Evolutionary conservation across 2,329 filamentous ascomycete genomes (phyloP).

Genomic region (Ceratocystis ficicola): DNA sequence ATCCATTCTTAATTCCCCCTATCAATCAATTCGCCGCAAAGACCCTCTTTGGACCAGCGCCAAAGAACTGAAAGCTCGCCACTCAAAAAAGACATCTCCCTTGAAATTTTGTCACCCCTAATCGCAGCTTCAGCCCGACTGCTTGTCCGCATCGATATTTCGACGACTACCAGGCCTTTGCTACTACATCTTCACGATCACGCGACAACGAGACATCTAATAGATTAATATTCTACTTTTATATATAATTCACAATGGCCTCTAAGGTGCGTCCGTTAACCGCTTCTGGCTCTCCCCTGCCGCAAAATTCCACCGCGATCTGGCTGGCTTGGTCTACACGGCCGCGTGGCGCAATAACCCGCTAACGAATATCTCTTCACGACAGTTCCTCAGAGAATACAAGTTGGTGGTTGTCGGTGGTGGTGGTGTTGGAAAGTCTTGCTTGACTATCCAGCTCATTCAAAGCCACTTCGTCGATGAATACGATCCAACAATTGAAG

Average conservation of each 20-base stretch:
- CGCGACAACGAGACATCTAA: conserved; percentile 9
- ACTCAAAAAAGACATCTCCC: conserved; percentile 14
- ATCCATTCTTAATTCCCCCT: conserved; percentile 12
- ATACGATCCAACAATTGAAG: conserved; percentile 99
- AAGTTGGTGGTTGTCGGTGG: conserved; percentile 95
- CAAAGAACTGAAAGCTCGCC: conserved; percentile 4
- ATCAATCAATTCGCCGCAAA: conserved; percentile 13
- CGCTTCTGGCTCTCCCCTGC: background rate
- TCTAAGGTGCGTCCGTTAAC: conserved; percentile 32
- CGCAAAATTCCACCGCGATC: background rate
- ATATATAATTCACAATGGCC: conserved; percentile 29
- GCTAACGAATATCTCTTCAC: conserved; percentile 13
- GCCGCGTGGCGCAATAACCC: background rate
- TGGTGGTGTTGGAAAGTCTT: conserved; percentile 97
- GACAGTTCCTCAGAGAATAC: conserved; percentile 76
- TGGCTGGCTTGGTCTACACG: background rate
- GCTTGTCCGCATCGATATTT: background rate
- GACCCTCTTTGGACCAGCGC: background rate
- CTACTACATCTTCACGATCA: background rate
- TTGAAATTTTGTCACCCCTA: conserved; percentile 17
- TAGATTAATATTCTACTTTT: conserved; percentile 10
- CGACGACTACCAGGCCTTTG: conserved; percentile 1
- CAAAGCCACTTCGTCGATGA: conserved; percentile 98
- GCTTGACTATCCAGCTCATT: conserved; percentile 92
- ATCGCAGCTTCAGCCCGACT: background rate